A percentile compares a stretch with the other conserved stretches of the same genome.
Evolutionary conservation across 129 eudicot genomes (phyloP).

Genomic region (Chrysanthemum makinoi): DNA sequence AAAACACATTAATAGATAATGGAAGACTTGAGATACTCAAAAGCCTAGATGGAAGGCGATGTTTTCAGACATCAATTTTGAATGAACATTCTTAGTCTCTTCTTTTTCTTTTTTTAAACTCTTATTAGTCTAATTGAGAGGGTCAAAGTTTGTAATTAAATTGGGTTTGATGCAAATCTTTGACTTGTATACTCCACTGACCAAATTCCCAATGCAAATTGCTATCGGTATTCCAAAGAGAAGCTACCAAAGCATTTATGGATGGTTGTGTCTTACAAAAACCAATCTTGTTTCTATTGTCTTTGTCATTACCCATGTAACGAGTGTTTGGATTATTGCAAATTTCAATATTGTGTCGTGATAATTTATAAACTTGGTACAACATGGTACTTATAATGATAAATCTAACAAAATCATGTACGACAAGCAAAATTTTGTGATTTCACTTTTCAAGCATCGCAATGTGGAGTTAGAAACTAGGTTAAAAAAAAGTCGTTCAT

Average conservation of each 20-base stretch:
- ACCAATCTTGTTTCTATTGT: conserved; percentile 1
- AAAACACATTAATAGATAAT: conserved; percentile 2
- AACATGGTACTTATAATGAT: not conserved
- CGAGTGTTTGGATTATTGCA: not conserved
- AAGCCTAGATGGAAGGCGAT: conserved; percentile 13
- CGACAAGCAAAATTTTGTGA: too few species aligned
- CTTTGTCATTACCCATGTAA: conserved; percentile 11
- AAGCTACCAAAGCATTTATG: conserved; percentile 33
- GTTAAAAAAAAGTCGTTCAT: too few species aligned
- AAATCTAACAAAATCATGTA: too few species aligned
- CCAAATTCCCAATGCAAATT: conserved; percentile 25
- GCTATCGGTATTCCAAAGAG: conserved; percentile 22
- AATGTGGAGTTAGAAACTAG: too few species aligned
- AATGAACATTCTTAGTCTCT: not conserved
- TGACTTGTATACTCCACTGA: conserved; percentile 35
- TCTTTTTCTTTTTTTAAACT: too few species aligned
- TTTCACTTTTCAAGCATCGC: too few species aligned
- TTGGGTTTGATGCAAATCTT: conserved; percentile 44
- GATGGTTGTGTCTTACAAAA: conserved; percentile 14
- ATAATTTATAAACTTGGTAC: not conserved
- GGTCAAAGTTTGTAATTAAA: conserved; percentile 36
- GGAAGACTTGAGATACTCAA: conserved; percentile 17
- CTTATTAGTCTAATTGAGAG: conserved; percentile 25
- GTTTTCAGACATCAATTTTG: conserved; percentile 17
- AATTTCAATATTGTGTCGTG: not conserved